Evolutionary conservation across 768 basidiomycete genomes (phyloP).

Genomic region (Vararia minispora): DNA sequence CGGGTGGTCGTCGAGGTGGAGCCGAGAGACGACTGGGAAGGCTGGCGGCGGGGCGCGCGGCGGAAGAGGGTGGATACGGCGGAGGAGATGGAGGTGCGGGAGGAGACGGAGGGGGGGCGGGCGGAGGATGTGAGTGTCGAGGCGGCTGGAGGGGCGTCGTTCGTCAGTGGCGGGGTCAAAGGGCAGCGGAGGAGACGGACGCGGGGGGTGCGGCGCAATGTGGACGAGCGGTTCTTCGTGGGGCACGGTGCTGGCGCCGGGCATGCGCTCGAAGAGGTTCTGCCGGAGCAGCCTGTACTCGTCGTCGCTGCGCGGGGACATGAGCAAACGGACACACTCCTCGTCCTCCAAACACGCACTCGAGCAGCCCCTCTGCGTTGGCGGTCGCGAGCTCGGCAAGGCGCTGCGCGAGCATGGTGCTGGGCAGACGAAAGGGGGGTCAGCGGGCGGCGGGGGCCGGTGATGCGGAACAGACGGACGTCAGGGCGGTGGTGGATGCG

Average conservation of each 20-base stretch:
- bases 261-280: constrained; percentile 73
- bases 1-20: too few species aligned
- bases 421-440: constrained; percentile 23
- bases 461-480: constrained; percentile 14
- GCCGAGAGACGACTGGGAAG: too few species aligned
- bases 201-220: constrained; percentile 23
- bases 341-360: constrained; percentile 46
- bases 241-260: constrained; percentile 45
- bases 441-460: constrained; percentile 10
- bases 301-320: constrained; percentile 81
- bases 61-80: constrained; percentile 17
- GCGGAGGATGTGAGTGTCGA: constrained; percentile 13
- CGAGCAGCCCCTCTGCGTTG: constrained; percentile 69
- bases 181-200: constrained; percentile 3
- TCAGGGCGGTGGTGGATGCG: constrained; percentile 10
- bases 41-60: too few species aligned
- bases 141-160: neutral
- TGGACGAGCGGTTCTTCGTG: constrained; percentile 55
- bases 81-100: constrained; percentile 23
- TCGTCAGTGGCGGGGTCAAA: neutral
- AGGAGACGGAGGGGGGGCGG: constrained; percentile 23
- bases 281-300: constrained; percentile 79
- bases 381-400: constrained; percentile 73
- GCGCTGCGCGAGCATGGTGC: constrained; percentile 68
- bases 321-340: too few species aligned